Conservation (phyloP, 2,329 filamentous ascomycete genomes). For the Diplodia mutila region DNA sequence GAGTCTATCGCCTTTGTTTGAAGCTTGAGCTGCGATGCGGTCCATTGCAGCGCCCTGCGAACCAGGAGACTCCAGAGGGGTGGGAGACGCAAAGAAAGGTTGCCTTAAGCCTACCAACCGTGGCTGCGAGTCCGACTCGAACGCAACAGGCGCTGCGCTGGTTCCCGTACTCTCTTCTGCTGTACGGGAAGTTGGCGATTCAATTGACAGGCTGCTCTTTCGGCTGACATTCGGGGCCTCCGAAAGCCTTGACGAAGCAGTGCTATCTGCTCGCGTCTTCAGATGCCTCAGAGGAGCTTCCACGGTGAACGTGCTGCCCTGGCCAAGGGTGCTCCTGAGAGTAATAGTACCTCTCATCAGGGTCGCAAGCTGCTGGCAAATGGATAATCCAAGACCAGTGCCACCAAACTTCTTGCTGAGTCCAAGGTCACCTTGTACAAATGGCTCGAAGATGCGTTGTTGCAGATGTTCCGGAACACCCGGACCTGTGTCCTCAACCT, state of each 20-base stretch:
- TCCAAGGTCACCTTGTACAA: slow-evolving; percentile 88
- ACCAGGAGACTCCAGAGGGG: slow-evolving; percentile 56
- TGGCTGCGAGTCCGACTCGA: slow-evolving; percentile 69
- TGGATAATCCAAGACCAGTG: slow-evolving; percentile 84
- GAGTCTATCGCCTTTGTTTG: slow-evolving; percentile 62
- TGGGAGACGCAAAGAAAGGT: slow-evolving; percentile 70
- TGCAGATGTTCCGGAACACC: slow-evolving; percentile 80
- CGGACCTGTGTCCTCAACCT: slow-evolving; percentile 85
- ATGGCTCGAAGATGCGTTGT: slow-evolving; percentile 86
- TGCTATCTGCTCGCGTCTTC: slow-evolving; percentile 65
- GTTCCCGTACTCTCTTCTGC: slow-evolving; percentile 37
- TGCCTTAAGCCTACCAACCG: slow-evolving; percentile 80
- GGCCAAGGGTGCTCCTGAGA: slow-evolving; percentile 70
- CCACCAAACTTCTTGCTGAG: slow-evolving; percentile 89
- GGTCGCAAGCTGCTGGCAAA: slow-evolving; percentile 81
- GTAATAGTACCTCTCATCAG: slow-evolving; percentile 81
- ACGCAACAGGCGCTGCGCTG: slow-evolving; percentile 42
- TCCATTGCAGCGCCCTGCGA: slow-evolving; percentile 69
- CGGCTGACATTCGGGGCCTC: slow-evolving; percentile 34
- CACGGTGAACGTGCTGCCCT: slow-evolving; percentile 82
- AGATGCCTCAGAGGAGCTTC: slow-evolving; percentile 79
- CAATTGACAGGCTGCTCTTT: slow-evolving; percentile 27
- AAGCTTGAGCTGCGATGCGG: slow-evolving; percentile 67
- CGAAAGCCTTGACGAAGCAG: slow-evolving; percentile 43
- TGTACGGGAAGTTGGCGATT: slow-evolving; percentile 24